phyloP scores from a whole-genome alignment of 192 early-diverging fungal species.

The Geranomyces variabilis region DNA sequence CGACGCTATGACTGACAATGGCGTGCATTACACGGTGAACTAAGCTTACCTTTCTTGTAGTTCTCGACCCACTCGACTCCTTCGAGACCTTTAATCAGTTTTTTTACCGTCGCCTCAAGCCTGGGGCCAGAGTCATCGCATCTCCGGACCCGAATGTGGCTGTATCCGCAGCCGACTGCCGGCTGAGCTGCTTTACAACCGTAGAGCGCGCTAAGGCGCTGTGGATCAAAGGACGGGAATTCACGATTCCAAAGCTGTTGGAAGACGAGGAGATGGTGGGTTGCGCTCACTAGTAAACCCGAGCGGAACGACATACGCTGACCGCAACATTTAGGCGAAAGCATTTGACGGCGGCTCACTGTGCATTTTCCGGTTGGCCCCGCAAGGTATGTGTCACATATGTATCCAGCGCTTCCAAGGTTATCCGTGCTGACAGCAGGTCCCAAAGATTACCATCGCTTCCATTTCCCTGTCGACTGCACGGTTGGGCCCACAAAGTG shows the following conservation, averaged over 20 bases:
- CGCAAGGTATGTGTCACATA: constrained; percentile 71
- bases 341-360: constrained; percentile 65
- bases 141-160: constrained; percentile 50
- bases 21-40: background rate
- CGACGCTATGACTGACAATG: background rate
- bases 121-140: constrained; percentile 52
- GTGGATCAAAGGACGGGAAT: constrained; percentile 82
- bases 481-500: constrained; percentile 52
- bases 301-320: background rate
- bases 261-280: constrained; percentile 45
- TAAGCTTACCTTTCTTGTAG: constrained; percentile 10
- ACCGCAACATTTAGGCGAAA: constrained; percentile 17
- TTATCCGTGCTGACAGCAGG: no score
- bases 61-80: constrained; percentile 66
- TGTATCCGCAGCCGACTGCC: constrained; percentile 76
- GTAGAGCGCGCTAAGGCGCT: constrained; percentile 67
- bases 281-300: background rate
- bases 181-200: constrained; percentile 68
- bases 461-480: constrained; percentile 73
- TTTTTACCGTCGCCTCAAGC: constrained; percentile 81
- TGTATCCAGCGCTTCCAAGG: no score
- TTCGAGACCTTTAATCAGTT: constrained; percentile 85
- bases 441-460: constrained; percentile 73
- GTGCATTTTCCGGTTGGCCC: constrained; percentile 76
- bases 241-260: constrained; percentile 64